Percentiles rank a stretch among this genome's conserved stretches.
phyloP scores from a whole-genome alignment of 345 rosid species.

The Geranium brycei region DNA sequence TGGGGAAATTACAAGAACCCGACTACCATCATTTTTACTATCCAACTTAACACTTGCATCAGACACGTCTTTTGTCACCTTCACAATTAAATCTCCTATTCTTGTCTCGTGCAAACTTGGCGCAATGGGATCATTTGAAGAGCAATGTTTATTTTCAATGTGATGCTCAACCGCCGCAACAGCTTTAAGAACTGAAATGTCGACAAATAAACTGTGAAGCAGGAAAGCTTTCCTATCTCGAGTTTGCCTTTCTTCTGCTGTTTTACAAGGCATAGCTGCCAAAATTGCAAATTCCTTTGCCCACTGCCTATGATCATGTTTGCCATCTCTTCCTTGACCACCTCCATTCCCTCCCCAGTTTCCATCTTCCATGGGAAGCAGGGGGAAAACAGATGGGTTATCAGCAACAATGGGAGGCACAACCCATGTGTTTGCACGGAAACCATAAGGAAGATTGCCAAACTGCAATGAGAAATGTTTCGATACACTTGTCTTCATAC shows the following conservation, averaged over 20 bases:
- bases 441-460: conserved; percentile 93
- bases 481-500: conserved; percentile 1
- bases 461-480: conserved; percentile 33
- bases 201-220: conserved; percentile 81
- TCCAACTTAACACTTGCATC: conserved; percentile 59
- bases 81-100: conserved; percentile 58
- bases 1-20: conserved; percentile 46
- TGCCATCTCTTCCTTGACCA: conserved; percentile 63
- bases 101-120: conserved; percentile 39
- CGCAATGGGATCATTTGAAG: conserved; percentile 18
- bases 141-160: conserved; percentile 26
- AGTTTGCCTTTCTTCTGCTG: conserved; percentile 83
- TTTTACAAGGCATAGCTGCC: conserved; percentile 89
- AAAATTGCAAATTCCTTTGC: conserved; percentile 76
- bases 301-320: conserved; percentile 57
- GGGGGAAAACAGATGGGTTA: conserved; percentile 51
- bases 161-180: conserved; percentile 37
- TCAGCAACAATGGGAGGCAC: conserved; percentile 77
- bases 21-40: conserved; percentile 54
- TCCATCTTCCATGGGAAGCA: conserved; percentile 76
- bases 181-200: conserved; percentile 72
- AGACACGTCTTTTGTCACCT: conserved; percentile 55
- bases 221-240: conserved; percentile 85
- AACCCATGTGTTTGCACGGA: conserved; percentile 90
- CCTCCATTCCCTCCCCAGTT: conserved; percentile 94